A percentile compares a stretch with the other conserved stretches of the same genome.
Conservation (phyloP, 1,284 basidiomycete genomes). For the Abortiporus biennis region DNA sequence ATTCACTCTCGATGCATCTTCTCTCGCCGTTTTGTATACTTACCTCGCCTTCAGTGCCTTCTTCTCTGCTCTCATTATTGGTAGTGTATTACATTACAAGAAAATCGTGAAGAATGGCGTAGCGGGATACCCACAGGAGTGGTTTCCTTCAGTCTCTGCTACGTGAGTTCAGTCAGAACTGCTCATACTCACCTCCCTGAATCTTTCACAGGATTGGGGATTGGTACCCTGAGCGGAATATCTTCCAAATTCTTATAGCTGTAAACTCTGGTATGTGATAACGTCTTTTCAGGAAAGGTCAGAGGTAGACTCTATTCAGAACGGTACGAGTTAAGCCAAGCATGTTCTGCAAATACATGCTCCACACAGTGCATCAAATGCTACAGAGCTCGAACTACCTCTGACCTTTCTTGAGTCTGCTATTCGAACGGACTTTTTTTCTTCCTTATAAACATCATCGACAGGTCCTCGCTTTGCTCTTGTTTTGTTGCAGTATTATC, state of each 20-base stretch:
- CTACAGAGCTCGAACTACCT: no score
- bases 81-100: constrained; percentile 71
- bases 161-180: constrained; percentile 48
- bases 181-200: neutral
- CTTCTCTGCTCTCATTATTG: constrained; percentile 59
- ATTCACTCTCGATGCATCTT: constrained; percentile 39
- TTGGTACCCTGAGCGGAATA: constrained; percentile 84
- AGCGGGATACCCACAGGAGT: constrained; percentile 83
- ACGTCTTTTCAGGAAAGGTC: no score
- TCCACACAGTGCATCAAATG: no score
- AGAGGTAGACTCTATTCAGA: no score
- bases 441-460: constrained; percentile 6
- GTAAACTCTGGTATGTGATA: constrained; percentile 59
- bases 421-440: no score
- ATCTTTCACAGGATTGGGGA: constrained; percentile 68
- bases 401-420: no score
- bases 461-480: constrained; percentile 77
- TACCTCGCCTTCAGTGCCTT: constrained; percentile 70
- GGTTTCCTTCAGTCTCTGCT: constrained; percentile 91
- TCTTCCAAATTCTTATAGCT: constrained; percentile 91
- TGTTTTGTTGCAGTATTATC: constrained; percentile 68
- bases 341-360: no score
- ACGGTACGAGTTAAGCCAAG: no score
- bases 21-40: constrained; percentile 63
- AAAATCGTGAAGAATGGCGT: constrained; percentile 89